Evolutionary conservation across 2,329 filamentous ascomycete species (phyloP), one percentile per base, ranked within the genome.

Genomic region (Colletotrichum sp.): DNA sequence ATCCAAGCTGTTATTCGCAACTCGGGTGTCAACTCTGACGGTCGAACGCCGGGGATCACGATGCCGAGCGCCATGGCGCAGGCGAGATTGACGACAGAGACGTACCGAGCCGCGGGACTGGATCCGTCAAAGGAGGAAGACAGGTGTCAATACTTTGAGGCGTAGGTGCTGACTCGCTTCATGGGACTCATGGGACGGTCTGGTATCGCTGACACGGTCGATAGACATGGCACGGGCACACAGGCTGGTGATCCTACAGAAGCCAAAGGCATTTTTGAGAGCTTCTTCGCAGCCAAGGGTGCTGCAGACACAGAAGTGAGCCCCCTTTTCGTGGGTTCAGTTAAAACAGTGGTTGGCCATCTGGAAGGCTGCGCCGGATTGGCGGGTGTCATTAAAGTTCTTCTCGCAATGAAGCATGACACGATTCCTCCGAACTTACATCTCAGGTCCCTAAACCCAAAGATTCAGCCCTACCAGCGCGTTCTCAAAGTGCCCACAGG

Each of bases 11-110:
- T 85, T 1, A 83, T 87, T 16, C 80, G 83, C 15, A 80, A 78
- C 3, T 85, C 84, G 0, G 82, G 80, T 0, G 73, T 79, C 13
- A 88, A 87, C 70, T 79, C 76, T 9, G 87, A 90, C 70, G 89
- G 89, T 1, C 84, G 80, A 3, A 84, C 84, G 0, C 77, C 79
- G 10, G 85, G 85, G 0, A 74, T 93, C 71, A 93, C 91, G 12
- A 78, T 81, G 71, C 81, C 80, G 4, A 79, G 79, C 30, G 69
- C 84, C 16, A 83, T 84, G 13, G 80, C 80, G 2, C 86, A 87
- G 56, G 81, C 77, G 5, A 73, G 55, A 0, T 34, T 85, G 5
- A 85, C 84, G 55, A 67, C 77, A 64, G 71, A 77, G 5, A 80
- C 80, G 0, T 87, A 87, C 34, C 8, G 65, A 6, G 71, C 75